Base-by-base conservation (phyloP, 306 rosid species). In the Cucumis hystrix region DNA sequence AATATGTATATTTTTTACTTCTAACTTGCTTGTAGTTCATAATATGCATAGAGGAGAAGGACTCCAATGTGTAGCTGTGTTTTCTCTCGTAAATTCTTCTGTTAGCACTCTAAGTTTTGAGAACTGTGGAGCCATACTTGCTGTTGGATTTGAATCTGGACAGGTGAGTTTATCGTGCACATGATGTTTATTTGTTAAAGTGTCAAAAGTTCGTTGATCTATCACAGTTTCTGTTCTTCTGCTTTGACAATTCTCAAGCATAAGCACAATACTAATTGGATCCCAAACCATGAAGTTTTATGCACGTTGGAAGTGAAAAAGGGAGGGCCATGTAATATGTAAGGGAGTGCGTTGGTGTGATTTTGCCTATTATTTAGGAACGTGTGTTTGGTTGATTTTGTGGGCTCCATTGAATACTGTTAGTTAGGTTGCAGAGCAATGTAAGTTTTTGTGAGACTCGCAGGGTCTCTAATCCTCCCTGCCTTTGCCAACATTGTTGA, bases 111-210 rank as follows among this genome's bases (percentile, higher is more conserved):
- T 93, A 52, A 87, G 85, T 51, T 93, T 89, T 86, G 85, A 82
- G 79, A 86, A 83, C 73, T 79, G 54, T 78, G 96, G 97, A 83
- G 81, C 80, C 68, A 82, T 81, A 82, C 94, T 93, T 78, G 83
- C 82, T 17, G 87, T 91, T 57, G 96, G 96, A 75, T 91, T 87
- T 87, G 91, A 90, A 77, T 65, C 88, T 83, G 98, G 98, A 75
- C 86, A 75, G 91, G 98, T 93, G 80, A 83, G 86, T 40, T 45
- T 85, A 70, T 80, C 65, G 54, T 43, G 63, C 67, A 57, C 59
- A 37, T 69, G 66, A 60, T 40, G 74, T 58, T 74, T 63, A 25
- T 71, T 77, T 62, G 37, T 65, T 67, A 23, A 12, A 28, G 41
- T 68, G 64, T 37, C 43, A 28, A 28, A 52, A 72, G 13, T 47